These are phyloP conservation scores for Arthrocladium fulminans DNA, from an alignment of 2,329 filamentous ascomycete genomes.

Conservation along the genomic window DNA sequence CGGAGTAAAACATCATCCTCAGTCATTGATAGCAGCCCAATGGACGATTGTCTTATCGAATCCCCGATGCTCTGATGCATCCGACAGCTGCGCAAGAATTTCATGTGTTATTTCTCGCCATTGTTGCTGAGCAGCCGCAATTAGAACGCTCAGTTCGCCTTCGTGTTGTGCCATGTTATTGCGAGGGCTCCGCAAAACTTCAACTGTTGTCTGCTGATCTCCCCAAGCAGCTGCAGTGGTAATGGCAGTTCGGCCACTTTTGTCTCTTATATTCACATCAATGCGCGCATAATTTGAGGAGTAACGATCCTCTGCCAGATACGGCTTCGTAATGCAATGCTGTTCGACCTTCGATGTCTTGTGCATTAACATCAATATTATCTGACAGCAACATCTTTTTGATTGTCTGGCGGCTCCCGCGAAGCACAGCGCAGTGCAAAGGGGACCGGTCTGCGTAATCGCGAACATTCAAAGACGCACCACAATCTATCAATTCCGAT, in stretches of 20 bases:
- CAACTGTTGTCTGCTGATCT: neutral
- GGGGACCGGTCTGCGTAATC: neutral
- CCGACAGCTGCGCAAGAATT: neutral
- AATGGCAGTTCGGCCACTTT: neutral
- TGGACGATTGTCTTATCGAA: neutral
- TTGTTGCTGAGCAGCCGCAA: neutral
- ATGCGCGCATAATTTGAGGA: neutral
- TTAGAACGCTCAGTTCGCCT: neutral
- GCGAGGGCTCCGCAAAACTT: neutral
- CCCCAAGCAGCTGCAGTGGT: neutral
- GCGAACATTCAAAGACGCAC: neutral
- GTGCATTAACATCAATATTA: neutral
- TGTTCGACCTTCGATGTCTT: neutral
- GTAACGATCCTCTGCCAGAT: neutral
- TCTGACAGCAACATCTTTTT: neutral
- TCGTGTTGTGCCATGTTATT: neutral
- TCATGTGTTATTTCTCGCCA: neutral
- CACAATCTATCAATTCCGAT: neutral
- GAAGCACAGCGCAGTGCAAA: neutral
- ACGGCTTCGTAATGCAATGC: neutral
- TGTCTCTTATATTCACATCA: neutral
- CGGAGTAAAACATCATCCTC: neutral
- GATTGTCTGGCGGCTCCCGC: neutral
- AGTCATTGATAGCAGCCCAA: neutral
- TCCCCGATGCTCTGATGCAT: neutral